Evolutionary conservation across 176 grass and related monocot species (phyloP), one percentile per base, ranked within the genome.

Genomic region (Oryza australiensis): DNA sequence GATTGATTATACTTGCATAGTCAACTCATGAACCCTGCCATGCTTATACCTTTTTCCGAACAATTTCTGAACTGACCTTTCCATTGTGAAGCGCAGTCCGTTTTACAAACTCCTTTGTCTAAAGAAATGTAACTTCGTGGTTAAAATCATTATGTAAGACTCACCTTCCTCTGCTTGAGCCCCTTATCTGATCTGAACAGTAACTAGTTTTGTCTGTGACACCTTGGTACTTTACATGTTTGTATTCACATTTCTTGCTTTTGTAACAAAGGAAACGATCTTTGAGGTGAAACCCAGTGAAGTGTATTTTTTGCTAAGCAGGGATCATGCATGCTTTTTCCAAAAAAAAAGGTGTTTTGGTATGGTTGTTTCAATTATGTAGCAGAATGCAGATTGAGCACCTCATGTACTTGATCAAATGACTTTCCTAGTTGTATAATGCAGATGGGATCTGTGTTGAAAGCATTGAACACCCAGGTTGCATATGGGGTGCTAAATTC

Each of bases 401-500:
- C 14, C 77, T 78, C 3, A 68, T 62, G 12, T 62, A 46, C 12
- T 66, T 86, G 3, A 15, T 73, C 29, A 7, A 77, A 76, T 82
- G 59, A 82, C 27, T 75, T 70, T 81, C 7, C 24, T 43, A 71
- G 13, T 55, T 35, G 80, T 68, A 45, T n/a, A 38, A 80, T 91
- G 86, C 88, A 98, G 96, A 98, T 86, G 96, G 90, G 49, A 75
- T 76, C 7, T 98, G 96, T 74, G 45, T 95, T 66, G 88, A 95
- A 84, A 95, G 80, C 82, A 93, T 98, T 74, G 96, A 98, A 82
- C 96, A 98, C 80, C 93, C 96, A 5, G 96, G 93, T 24, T 98
- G 96, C 82, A 84, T 98, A 79, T 98, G 96, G 96, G 92, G 90
- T 84, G 87, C 53, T 24, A 98, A 98, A 87, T 95, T 95, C 73